A percentile compares a stretch with the other conserved stretches of the same genome.
These are phyloP conservation scores for Aspergillus egyptiacus DNA, from an alignment of 495 filamentous ascomycete species.

Conservation along the genomic window DNA sequence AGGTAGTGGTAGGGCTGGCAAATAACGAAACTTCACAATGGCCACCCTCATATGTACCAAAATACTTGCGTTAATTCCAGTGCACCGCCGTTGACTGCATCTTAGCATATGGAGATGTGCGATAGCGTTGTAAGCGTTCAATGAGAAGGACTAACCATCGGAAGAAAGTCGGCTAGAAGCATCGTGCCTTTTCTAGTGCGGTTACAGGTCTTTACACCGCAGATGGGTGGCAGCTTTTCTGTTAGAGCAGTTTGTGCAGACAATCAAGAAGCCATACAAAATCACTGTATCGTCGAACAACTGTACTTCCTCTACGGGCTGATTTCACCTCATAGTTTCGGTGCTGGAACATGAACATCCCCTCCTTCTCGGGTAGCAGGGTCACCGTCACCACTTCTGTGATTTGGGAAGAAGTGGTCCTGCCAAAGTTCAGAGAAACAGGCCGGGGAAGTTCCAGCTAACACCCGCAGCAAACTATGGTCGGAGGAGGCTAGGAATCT, in stretches of 20 bases:
- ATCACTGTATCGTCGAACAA: slow-evolving; percentile 90
- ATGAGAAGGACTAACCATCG: neutral
- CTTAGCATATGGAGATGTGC: neutral
- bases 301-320: slow-evolving; percentile 72
- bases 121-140: neutral
- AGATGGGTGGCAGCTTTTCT: neutral
- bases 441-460: neutral
- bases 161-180: neutral
- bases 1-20: no score
- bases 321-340: slow-evolving; percentile 97
- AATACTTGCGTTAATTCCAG: no score
- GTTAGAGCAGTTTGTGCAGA: slow-evolving; percentile 64
- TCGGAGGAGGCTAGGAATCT: neutral
- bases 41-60: no score
- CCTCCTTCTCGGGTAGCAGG: slow-evolving; percentile 90
- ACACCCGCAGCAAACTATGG: neutral
- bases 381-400: slow-evolving; percentile 76
- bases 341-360: slow-evolving; percentile 96
- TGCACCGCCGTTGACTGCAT: no score
- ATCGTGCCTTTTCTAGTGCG: neutral
- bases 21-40: no score
- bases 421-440: slow-evolving; percentile 51
- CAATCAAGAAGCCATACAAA: slow-evolving; percentile 98
- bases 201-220: neutral
- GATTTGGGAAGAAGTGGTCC: slow-evolving; percentile 48